These are phyloP conservation scores for Cordia subcordata DNA, from an alignment of 257 asterid species.

Conservation along the genomic window DNA sequence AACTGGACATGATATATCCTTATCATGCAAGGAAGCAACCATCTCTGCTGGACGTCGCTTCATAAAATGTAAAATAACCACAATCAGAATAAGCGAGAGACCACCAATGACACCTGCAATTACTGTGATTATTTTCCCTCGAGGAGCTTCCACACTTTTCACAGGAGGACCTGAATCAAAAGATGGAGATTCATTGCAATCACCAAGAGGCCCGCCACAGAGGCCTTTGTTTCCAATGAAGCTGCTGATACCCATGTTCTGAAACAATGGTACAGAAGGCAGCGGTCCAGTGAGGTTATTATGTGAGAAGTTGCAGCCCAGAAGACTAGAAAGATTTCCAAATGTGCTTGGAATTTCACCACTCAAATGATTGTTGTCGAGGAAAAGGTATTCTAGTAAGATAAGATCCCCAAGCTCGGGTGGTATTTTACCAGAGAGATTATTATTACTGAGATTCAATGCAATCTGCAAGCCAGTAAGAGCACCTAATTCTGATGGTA, in stretches of 20 bases:
- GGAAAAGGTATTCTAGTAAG: conserved; percentile 56
- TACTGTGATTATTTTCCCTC: conserved; percentile 54
- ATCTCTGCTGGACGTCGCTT: conserved; percentile 42
- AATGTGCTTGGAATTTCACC: conserved; percentile 88
- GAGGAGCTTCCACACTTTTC: conserved; percentile 23
- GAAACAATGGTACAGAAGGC: conserved; percentile 67
- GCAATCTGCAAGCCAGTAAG: conserved; percentile 76
- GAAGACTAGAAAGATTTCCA: conserved; percentile 65
- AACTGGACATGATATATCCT: conserved; percentile 39
- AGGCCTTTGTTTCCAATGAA: conserved; percentile 75
- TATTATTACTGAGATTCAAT: conserved; percentile 71
- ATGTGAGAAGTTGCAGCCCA: conserved; percentile 80
- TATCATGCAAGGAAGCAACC: conserved; percentile 33
- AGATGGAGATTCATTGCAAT: conserved; percentile 34
- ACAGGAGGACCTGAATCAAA: conserved; percentile 21
- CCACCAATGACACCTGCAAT: conserved; percentile 76
- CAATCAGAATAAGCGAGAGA: conserved; percentile 68
- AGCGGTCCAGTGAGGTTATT: conserved; percentile 71
- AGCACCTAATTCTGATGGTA: conserved; percentile 68
- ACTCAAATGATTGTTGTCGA: conserved; percentile 61
- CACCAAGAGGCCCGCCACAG: conserved; percentile 75
- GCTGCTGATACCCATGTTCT: conserved; percentile 64
- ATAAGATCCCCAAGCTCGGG: conserved; percentile 74
- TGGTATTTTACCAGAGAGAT: conserved; percentile 69
- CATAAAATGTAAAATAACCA: conserved; percentile 54